Conservation (phyloP, 768 basidiomycete species). For the Russula emetica region DNA sequence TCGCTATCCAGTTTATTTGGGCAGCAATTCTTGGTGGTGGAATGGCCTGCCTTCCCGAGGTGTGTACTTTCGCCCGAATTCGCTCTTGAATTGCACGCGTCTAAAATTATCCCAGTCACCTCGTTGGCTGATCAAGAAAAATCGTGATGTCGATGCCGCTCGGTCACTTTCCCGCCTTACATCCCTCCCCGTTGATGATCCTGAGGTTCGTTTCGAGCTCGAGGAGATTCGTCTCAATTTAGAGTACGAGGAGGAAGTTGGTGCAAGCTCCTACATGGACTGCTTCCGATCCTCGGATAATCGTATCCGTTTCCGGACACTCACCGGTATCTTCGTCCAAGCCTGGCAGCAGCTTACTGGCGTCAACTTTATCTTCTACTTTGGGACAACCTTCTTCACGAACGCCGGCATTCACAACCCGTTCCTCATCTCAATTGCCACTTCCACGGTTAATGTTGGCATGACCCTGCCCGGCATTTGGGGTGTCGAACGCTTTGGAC, state of each 20-base stretch:
- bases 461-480: conserved; percentile 80
- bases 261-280: conserved; percentile 59
- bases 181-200: conserved; percentile 46
- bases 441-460: conserved; percentile 70
- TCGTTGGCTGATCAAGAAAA: conserved; percentile 71
- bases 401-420: conserved; percentile 43
- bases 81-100: not conserved
- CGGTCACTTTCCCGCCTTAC: conserved; percentile 62
- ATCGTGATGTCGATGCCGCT: conserved; percentile 54
- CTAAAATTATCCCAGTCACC: conserved; percentile 46
- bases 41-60: conserved; percentile 67
- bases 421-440: conserved; percentile 60
- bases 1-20: conserved; percentile 77
- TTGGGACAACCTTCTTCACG: conserved; percentile 45
- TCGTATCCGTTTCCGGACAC: conserved; percentile 66
- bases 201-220: conserved; percentile 50
- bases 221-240: conserved; percentile 56
- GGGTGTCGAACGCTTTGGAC: conserved; percentile 78
- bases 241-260: conserved; percentile 56
- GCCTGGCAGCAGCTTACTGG: conserved; percentile 78
- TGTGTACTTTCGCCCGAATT: not conserved
- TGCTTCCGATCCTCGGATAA: conserved; percentile 44
- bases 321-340: conserved; percentile 80
- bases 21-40: conserved; percentile 64
- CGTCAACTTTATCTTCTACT: conserved; percentile 67